Evolutionary conservation across 2,329 filamentous ascomycete genomes (phyloP).

Genomic region (Fusarium illudens): DNA sequence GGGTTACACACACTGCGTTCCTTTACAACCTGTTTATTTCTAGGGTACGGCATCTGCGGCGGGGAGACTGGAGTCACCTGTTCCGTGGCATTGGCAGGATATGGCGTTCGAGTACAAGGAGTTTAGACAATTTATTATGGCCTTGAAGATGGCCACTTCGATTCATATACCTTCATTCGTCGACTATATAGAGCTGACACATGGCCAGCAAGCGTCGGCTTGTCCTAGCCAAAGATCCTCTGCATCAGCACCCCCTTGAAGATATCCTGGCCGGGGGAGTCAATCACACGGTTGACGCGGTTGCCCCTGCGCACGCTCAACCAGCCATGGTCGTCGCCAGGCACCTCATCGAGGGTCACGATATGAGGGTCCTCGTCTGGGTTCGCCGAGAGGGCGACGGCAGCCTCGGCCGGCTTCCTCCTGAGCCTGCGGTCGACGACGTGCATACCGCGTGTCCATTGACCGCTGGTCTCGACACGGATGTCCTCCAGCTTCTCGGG

Average conservation of each 20-base stretch:
- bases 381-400: slow-evolving; percentile 52
- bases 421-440: slow-evolving; percentile 77
- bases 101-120: slow-evolving; percentile 42
- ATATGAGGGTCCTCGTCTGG: slow-evolving; percentile 52
- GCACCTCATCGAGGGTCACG: slow-evolving; percentile 58
- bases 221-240: slow-evolving; percentile 64
- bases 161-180: slow-evolving; percentile 15
- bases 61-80: slow-evolving; percentile 13
- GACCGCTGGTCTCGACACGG: slow-evolving; percentile 85
- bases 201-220: neutral
- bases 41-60: slow-evolving; percentile 30
- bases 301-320: slow-evolving; percentile 78
- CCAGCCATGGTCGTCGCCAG: slow-evolving; percentile 81
- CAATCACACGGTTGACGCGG: slow-evolving; percentile 76
- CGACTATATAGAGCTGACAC: slow-evolving; percentile 30
- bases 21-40: slow-evolving; percentile 20
- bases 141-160: slow-evolving; percentile 27
- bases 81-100: slow-evolving; percentile 27
- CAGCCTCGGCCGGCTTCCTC: slow-evolving; percentile 59
- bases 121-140: slow-evolving; percentile 40
- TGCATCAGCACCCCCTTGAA: slow-evolving; percentile 74
- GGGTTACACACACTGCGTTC: neutral
- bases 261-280: slow-evolving; percentile 70
- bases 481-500: slow-evolving; percentile 77
- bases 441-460: slow-evolving; percentile 95